Evolutionary conservation across 2,329 filamentous ascomycete genomes (phyloP).

Genomic region (Verticillium albo-atrum): DNA sequence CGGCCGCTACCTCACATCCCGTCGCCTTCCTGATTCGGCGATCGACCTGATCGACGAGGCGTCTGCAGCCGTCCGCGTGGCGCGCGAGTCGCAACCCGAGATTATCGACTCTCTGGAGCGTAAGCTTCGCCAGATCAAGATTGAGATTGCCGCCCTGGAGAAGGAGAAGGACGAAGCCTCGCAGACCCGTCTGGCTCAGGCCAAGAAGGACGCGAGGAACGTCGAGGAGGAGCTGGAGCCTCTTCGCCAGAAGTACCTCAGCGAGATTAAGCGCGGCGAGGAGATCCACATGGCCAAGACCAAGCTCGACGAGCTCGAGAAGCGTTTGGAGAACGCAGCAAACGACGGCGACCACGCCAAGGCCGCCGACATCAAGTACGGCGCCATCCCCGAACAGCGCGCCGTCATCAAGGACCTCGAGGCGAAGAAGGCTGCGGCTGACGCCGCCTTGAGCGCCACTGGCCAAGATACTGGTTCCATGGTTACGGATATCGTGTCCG

Average conservation of each 20-base stretch:
- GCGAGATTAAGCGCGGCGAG: constrained; percentile 84
- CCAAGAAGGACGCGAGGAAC: constrained; percentile 87
- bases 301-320: constrained; percentile 86
- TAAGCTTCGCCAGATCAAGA: constrained; percentile 83
- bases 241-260: constrained; percentile 91
- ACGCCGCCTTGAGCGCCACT: constrained; percentile 59
- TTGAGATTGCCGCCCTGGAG: constrained; percentile 92
- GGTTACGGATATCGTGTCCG: constrained; percentile 88
- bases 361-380: constrained; percentile 93
- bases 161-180: constrained; percentile 95
- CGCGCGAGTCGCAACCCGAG: constrained; percentile 93
- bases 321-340: constrained; percentile 91
- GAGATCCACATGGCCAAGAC: constrained; percentile 92
- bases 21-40: constrained; percentile 90
- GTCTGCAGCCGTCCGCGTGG: constrained; percentile 91
- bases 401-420: constrained; percentile 76
- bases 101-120: constrained; percentile 92
- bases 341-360: constrained; percentile 78
- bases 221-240: constrained; percentile 90
- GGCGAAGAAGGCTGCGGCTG: constrained; percentile 71
- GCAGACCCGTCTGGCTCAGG: constrained; percentile 73
- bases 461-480: constrained; percentile 63
- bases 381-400: constrained; percentile 92
- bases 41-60: constrained; percentile 97
- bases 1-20: constrained; percentile 85